Base-by-base conservation (phyloP, 225 moss, liverwort and hornwort genomes). In the Thuidium tamariscinum region DNA sequence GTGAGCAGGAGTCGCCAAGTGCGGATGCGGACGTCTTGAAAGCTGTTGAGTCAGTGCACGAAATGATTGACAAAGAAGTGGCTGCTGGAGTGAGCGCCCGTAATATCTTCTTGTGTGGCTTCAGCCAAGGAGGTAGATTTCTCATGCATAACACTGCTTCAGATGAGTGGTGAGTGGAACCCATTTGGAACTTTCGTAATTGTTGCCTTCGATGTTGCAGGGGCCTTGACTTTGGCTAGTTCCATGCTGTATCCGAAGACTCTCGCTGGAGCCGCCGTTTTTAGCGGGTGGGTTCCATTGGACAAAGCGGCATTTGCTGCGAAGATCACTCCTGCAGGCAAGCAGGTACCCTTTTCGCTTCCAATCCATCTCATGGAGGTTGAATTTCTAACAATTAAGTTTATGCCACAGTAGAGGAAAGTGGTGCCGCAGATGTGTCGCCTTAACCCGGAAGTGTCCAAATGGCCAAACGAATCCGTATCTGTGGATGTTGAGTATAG, bases 41-140 rank as follows among this genome's bases (percentile, higher is more conserved):
- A 87, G 96, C 96, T 80, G 97, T 98, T 60, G 87, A 81, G 75
- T 91, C 93, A 42, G 93, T 98, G 32, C 97, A 98, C 85, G 77
- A 89, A 74, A 96, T 98, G 95, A 98, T 98, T 74, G 94, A 96
- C 85, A 93, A 91, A 90, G 97, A 98, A 87, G 95, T 98, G 71
- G 92, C 90, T 83, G 93, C 93, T 69, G 97, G 97, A 66, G 93
- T 94, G 37, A 90, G 92, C 82, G 92, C 97, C 14, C 90, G 80
- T 65, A 92, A 92, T 84, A 96, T 98, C 49, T 96, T 95, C 85
- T 80, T 98, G 48, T 98, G 97, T 82, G 97, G 97, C 36, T 96
- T 98, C 86, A 96, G 96, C 80, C 97, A 98, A 94, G 97, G 97
- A 93, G 97, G 96, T 88, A 86, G 9, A 42, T 81, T 76, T 83